Evolutionary conservation across 177 flowering plant genomes (phyloP).

Genomic region (Vitis hybrid): DNA sequence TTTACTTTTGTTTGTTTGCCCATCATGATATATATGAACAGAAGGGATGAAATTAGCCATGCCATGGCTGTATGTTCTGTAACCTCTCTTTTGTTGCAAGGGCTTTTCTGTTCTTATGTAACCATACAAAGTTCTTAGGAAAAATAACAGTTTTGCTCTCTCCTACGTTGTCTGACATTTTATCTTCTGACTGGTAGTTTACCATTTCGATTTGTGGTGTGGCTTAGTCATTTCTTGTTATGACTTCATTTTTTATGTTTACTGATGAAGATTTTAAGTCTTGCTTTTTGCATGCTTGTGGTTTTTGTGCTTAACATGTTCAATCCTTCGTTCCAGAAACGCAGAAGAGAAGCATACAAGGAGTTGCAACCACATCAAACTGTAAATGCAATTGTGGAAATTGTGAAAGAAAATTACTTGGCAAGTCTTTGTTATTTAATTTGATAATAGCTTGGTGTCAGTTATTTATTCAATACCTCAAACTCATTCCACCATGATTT

Average conservation of each 20-base stretch:
- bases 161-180: background rate
- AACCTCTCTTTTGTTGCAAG: too few relatives aligned
- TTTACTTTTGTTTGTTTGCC: too few relatives aligned
- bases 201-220: background rate
- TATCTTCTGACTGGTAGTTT: background rate
- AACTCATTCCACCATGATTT: slow-evolving; percentile 5
- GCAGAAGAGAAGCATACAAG: slow-evolving; percentile 48
- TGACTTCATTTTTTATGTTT: background rate
- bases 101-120: too few relatives aligned
- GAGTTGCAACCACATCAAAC: slow-evolving; percentile 65
- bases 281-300: background rate
- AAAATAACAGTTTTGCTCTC: background rate
- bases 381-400: slow-evolving; percentile 82
- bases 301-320: background rate
- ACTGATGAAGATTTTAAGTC: background rate
- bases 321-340: slow-evolving; percentile 49
- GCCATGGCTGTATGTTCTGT: too few relatives aligned
- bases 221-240: background rate
- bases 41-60: too few relatives aligned
- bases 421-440: slow-evolving; percentile 37
- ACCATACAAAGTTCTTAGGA: background rate
- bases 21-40: too few relatives aligned
- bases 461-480: background rate
- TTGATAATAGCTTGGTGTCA: background rate
- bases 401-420: slow-evolving; percentile 88